Evolutionary conservation across 2,329 filamentous ascomycete species (phyloP).

Genomic region (Colletotrichum sublineola): DNA sequence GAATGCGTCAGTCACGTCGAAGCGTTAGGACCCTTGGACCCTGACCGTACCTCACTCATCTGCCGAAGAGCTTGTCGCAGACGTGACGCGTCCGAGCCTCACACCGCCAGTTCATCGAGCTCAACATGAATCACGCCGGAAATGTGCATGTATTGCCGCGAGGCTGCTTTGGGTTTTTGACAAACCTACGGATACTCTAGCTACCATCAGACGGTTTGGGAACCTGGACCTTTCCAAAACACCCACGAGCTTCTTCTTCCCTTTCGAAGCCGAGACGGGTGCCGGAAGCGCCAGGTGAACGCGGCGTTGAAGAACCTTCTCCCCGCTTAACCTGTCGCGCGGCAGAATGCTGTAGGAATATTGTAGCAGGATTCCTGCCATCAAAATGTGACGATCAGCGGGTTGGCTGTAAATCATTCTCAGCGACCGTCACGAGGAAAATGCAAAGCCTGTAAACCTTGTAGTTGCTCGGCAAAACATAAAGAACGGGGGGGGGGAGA

Average conservation of each 20-base stretch:
- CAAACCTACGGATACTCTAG: constrained; percentile 24
- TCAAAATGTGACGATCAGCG: constrained; percentile 10
- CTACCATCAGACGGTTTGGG: background rate
- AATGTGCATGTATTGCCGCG: constrained; percentile 5
- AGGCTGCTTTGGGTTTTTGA: constrained; percentile 23
- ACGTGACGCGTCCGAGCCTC: constrained; percentile 14
- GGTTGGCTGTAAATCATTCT: background rate
- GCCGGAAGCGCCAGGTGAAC: constrained; percentile 7
- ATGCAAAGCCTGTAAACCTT: background rate
- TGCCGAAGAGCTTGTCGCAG: constrained; percentile 1
- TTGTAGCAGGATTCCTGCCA: constrained; percentile 1
- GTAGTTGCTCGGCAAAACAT: background rate
- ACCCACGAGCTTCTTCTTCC: constrained; percentile 17
- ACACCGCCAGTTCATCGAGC: constrained; percentile 19
- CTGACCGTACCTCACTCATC: constrained; percentile 22
- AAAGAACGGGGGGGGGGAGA: too few species aligned
- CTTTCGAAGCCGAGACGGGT: constrained; percentile 1
- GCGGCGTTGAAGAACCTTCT: background rate
- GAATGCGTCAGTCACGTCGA: background rate
- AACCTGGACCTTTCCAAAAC: constrained; percentile 25
- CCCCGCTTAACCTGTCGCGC: background rate
- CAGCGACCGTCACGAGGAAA: background rate
- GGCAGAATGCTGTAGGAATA: background rate
- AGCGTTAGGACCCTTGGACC: constrained; percentile 25
- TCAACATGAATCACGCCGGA: background rate